These are phyloP conservation scores for Ogataea polymorpha DNA, from an alignment of 805 yeast species.

Conservation along the genomic window DNA sequence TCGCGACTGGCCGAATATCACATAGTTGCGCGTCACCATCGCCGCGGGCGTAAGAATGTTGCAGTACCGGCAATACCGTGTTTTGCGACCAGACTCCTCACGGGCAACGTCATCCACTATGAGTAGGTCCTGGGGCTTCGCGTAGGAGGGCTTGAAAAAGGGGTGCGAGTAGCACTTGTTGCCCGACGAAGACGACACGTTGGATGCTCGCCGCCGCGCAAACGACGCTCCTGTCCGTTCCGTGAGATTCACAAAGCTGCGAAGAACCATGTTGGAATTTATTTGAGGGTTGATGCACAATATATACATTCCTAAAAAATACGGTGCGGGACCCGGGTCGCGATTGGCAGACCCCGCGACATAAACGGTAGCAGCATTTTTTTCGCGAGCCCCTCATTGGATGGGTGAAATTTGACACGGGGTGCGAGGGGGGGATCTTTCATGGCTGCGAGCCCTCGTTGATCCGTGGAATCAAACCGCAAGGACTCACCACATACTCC, in stretches of 20 bases:
- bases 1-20: conserved; percentile 27
- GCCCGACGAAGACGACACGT: conserved; percentile 10
- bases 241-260: conserved; percentile 28
- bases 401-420: not conserved
- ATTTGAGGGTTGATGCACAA: not conserved
- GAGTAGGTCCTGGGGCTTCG: conserved; percentile 27
- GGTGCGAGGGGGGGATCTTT: conserved; percentile 5
- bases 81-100: conserved; percentile 16
- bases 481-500: conserved; percentile 34
- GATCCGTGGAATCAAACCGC: conserved; percentile 29
- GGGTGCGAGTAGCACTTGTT: conserved; percentile 22
- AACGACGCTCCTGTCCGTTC: conserved; percentile 22
- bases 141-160: conserved; percentile 36
- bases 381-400: conserved; percentile 2
- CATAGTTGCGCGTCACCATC: conserved; percentile 29
- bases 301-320: conserved; percentile 1
- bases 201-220: conserved; percentile 11
- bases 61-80: conserved; percentile 20
- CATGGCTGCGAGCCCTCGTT: conserved; percentile 18
- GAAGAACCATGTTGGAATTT: conserved; percentile 25
- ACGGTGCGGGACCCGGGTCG: not conserved
- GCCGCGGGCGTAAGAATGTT: conserved; percentile 26
- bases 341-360: not conserved
- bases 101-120: conserved; percentile 28
- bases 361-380: not conserved